Evolutionary conservation across 2,329 filamentous ascomycete species (phyloP).

Genomic region (Penicillium sclerotigenum): DNA sequence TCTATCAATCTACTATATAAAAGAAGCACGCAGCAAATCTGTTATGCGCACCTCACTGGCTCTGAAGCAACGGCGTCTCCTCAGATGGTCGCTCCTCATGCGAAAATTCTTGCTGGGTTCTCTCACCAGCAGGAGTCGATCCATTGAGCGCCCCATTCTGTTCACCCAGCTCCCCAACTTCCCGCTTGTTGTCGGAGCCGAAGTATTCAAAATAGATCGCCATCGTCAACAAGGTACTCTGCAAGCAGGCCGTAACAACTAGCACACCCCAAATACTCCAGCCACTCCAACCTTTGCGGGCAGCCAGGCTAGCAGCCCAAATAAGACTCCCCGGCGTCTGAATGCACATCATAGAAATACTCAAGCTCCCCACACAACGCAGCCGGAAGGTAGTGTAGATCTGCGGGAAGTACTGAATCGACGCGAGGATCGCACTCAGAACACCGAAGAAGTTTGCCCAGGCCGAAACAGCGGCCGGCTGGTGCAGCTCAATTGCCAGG

Average conservation of each 20-base stretch:
- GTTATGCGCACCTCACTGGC: slow-evolving; percentile 17
- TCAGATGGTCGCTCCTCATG: slow-evolving; percentile 28
- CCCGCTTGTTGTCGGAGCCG: slow-evolving; percentile 45
- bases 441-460: slow-evolving; percentile 89
- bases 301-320: slow-evolving; percentile 80
- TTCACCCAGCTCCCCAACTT: slow-evolving; percentile 20
- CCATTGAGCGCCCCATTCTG: slow-evolving; percentile 17
- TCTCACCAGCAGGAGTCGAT: slow-evolving; percentile 4
- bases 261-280: slow-evolving; percentile 98
- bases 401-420: slow-evolving; percentile 90
- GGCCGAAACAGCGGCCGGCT: slow-evolving; percentile 61
- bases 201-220: slow-evolving; percentile 66
- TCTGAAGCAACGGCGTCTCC: slow-evolving; percentile 36
- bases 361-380: slow-evolving; percentile 83
- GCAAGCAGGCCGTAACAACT: slow-evolving; percentile 78
- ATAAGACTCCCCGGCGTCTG: slow-evolving; percentile 91
- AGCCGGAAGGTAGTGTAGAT: slow-evolving; percentile 87
- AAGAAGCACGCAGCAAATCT: not conserved
- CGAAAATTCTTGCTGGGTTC: slow-evolving; percentile 12
- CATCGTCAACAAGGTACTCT: slow-evolving; percentile 77
- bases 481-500: slow-evolving; percentile 62
- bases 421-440: slow-evolving; percentile 72
- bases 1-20: not conserved
- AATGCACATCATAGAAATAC: slow-evolving; percentile 97
- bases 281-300: slow-evolving; percentile 72